These are phyloP conservation scores for Glycyrrhiza uralensis DNA, from an alignment of 306 rosid species.

Conservation along the genomic window DNA sequence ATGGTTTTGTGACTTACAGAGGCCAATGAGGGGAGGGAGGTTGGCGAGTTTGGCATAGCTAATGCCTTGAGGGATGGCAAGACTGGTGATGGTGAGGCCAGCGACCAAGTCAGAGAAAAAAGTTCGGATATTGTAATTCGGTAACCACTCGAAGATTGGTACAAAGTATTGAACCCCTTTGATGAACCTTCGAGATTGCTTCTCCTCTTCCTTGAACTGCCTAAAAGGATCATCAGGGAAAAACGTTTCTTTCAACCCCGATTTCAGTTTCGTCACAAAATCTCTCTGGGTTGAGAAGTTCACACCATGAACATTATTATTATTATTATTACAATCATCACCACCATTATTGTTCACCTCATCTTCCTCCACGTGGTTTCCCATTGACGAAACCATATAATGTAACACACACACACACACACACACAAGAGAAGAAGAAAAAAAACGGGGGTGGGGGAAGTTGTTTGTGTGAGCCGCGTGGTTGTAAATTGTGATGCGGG, in stretches of 20 bases:
- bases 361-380: too few species aligned
- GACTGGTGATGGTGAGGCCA: slow-evolving; percentile 78
- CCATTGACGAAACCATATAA: too few species aligned
- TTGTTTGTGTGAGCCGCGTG: not conserved
- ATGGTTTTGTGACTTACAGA: slow-evolving; percentile 42
- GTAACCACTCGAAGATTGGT: slow-evolving; percentile 73
- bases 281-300: slow-evolving; percentile 41
- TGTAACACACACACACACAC: not conserved
- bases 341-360: too few species aligned
- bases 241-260: slow-evolving; percentile 53
- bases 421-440: not conserved
- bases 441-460: not conserved
- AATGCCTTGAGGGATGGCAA: slow-evolving; percentile 96
- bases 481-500: not conserved
- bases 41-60: slow-evolving; percentile 76
- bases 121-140: slow-evolving; percentile 36
- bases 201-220: slow-evolving; percentile 34
- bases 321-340: too few species aligned
- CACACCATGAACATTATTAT: slow-evolving; percentile 28
- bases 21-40: slow-evolving; percentile 75
- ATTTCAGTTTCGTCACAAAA: slow-evolving; percentile 33
- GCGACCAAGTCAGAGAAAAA: slow-evolving; percentile 62
- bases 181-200: not conserved
- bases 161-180: slow-evolving; percentile 55
- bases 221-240: slow-evolving; percentile 75